Conservation (phyloP, 2,329 filamentous ascomycete genomes). For the Botrytis byssoidea region DNA sequence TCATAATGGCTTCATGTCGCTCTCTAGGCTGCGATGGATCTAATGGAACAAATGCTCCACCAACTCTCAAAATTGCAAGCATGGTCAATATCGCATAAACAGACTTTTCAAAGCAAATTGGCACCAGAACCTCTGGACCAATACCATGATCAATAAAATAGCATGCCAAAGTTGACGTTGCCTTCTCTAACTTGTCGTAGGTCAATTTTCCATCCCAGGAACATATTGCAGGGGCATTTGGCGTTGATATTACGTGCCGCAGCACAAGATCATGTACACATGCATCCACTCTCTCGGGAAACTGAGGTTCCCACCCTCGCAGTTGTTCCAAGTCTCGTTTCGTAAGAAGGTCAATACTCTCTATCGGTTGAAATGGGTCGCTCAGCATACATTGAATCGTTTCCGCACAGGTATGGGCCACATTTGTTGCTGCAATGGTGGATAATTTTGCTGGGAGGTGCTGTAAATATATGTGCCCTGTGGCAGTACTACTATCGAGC, state of each 20-base stretch:
- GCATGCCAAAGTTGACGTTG: slow-evolving; percentile 9
- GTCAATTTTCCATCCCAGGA: slow-evolving; percentile 29
- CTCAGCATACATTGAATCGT: background rate
- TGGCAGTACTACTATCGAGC: background rate
- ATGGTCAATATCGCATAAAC: slow-evolving; percentile 35
- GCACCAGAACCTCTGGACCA: slow-evolving; percentile 22
- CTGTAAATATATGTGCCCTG: slow-evolving; percentile 33
- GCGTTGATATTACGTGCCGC: slow-evolving; percentile 16
- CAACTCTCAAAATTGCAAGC: slow-evolving; percentile 35
- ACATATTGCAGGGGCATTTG: slow-evolving; percentile 25
- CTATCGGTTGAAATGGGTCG: background rate
- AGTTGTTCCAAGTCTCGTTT: slow-evolving; percentile 21
- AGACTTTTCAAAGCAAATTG: slow-evolving; percentile 32
- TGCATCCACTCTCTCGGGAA: slow-evolving; percentile 17
- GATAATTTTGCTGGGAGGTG: slow-evolving; percentile 1
- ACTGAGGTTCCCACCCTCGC: slow-evolving; percentile 23
- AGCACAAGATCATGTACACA: slow-evolving; percentile 23
- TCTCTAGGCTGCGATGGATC: slow-evolving; percentile 12
- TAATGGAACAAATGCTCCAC: slow-evolving; percentile 35
- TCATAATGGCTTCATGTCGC: slow-evolving; percentile 19
- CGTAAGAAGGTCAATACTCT: background rate
- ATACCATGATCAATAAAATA: slow-evolving; percentile 11
- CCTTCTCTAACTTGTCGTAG: slow-evolving; percentile 26
- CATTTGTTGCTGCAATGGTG: slow-evolving; percentile 14
- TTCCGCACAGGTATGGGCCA: slow-evolving; percentile 12